Evolutionary conservation across 257 asterid genomes (phyloP).

Genomic region (Nicotiana attenuata): DNA sequence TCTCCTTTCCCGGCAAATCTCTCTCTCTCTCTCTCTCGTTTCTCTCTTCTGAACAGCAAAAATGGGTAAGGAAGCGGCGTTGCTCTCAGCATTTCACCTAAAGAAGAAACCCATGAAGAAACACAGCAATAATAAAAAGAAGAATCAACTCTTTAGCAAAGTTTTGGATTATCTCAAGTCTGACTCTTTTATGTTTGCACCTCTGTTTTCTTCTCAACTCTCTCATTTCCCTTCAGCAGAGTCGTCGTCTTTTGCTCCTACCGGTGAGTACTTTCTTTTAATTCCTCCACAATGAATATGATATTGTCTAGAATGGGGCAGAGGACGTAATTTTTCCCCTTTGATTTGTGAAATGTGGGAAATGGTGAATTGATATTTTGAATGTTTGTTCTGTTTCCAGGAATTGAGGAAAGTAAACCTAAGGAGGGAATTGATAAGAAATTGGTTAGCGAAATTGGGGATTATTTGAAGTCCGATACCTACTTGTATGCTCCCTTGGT

Average conservation of each 20-base stretch:
- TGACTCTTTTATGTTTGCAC: conserved; percentile 46
- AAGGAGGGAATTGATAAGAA: conserved; percentile 10
- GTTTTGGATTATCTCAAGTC: conserved; percentile 40
- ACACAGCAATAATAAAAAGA: not conserved
- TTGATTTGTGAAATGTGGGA: not conserved
- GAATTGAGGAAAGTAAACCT: conserved; percentile 19
- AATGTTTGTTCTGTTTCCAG: conserved; percentile 14
- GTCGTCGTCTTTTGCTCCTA: not conserved
- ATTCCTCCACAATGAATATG: no score
- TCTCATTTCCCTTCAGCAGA: conserved; percentile 11
- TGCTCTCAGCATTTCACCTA: not conserved
- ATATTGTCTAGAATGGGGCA: no score
- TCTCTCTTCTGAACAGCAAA: not conserved
- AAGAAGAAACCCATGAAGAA: conserved; percentile 23
- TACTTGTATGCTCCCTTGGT: conserved; percentile 47
- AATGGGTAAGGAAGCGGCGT: not conserved
- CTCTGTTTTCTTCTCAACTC: conserved; percentile 20
- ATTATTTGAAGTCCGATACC: conserved; percentile 37
- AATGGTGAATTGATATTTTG: not conserved
- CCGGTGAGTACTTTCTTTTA: not conserved
- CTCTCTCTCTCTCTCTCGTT: not conserved
- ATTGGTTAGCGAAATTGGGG: conserved; percentile 14
- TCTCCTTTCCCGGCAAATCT: not conserved
- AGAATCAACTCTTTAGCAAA: conserved; percentile 19
- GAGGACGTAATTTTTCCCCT: no score